Conservation (phyloP, 805 yeast genomes). For the Barnettozyma sp. region DNA sequence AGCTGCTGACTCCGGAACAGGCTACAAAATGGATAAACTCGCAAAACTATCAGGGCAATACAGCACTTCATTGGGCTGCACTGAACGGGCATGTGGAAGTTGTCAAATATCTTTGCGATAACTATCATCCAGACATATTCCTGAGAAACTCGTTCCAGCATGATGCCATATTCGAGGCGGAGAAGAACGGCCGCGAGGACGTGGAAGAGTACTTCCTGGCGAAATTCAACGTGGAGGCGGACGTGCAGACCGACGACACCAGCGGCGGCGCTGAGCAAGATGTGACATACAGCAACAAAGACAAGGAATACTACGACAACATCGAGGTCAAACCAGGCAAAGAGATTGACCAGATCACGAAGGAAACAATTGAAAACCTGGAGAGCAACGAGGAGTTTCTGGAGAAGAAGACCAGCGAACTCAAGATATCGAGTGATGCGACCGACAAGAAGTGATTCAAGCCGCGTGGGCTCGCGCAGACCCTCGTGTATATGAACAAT, state of each 20-base stretch:
- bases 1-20: conserved; percentile 38
- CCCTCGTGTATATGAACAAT: too few species aligned
- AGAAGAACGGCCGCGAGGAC: conserved; percentile 63
- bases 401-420: conserved; percentile 25
- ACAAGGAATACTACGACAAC: conserved; percentile 12
- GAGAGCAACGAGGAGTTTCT: conserved; percentile 29
- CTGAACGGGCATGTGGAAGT: conserved; percentile 74
- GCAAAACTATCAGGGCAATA: conserved; percentile 79
- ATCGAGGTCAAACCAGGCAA: conserved; percentile 42
- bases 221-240: conserved; percentile 64
- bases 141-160: conserved; percentile 67
- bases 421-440: conserved; percentile 11
- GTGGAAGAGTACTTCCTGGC: conserved; percentile 73
- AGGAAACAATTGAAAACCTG: conserved; percentile 37
- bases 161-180: conserved; percentile 87
- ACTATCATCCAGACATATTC: conserved; percentile 76
- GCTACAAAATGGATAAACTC: conserved; percentile 41
- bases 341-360: conserved; percentile 42
- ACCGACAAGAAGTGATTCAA: too few species aligned
- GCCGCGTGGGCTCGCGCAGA: too few species aligned
- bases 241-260: conserved; percentile 32
- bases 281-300: conserved; percentile 38
- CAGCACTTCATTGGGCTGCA: conserved; percentile 96
- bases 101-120: conserved; percentile 64
- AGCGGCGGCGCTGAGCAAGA: conserved; percentile 25